These are phyloP conservation scores for Casuarina cunninghamiana DNA, from an alignment of 306 rosid genomes.

Conservation along the genomic window DNA sequence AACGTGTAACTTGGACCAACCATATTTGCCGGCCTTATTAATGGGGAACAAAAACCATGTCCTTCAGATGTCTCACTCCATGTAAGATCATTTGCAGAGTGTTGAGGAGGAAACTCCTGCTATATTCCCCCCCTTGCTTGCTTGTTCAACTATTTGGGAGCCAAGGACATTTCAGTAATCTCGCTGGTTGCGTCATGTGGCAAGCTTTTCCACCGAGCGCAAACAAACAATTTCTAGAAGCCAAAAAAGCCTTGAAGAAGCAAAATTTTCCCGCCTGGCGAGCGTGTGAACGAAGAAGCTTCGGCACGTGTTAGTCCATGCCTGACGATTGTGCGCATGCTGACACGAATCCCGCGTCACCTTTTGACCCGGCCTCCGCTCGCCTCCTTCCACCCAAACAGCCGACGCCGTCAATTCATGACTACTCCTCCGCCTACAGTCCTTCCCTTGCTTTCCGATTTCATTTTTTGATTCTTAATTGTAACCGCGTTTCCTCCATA, in stretches of 20 bases:
- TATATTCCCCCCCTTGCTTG: no score
- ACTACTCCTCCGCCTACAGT: background rate
- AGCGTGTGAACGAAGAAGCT: conserved; percentile 27
- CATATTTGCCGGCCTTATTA: background rate
- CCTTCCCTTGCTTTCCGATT: background rate
- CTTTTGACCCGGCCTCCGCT: conserved; percentile 1
- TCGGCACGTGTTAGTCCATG: conserved; percentile 46
- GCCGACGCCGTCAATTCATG: conserved; percentile 13
- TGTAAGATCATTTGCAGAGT: no score
- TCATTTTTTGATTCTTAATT: background rate
- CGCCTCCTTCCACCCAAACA: conserved; percentile 20
- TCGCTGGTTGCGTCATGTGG: background rate
- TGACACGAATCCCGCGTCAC: conserved; percentile 35
- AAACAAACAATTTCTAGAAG: background rate
- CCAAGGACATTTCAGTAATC: background rate
- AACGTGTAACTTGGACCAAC: background rate
- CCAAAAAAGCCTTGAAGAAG: background rate
- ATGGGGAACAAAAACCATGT: background rate
- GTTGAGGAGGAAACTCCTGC: no score
- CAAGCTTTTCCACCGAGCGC: background rate
- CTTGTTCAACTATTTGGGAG: no score
- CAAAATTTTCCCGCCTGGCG: background rate
- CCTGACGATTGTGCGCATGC: conserved; percentile 26
- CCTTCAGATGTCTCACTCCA: no score
- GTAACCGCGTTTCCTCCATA: background rate